These are phyloP conservation scores for Mycocentrospora acerina DNA, from an alignment of 2,329 filamentous ascomycete species.

Conservation along the genomic window DNA sequence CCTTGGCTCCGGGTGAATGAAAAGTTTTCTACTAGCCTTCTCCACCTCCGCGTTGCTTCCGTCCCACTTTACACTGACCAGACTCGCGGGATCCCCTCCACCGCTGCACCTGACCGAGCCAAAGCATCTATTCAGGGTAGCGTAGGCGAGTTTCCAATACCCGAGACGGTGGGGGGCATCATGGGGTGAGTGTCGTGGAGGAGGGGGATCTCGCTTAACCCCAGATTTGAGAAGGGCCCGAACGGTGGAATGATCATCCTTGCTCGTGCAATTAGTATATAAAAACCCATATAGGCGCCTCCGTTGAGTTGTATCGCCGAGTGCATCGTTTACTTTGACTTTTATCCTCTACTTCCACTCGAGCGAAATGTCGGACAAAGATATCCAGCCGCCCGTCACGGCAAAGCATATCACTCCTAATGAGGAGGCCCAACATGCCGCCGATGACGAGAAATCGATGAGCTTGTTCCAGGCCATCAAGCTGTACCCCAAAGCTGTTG, in stretches of 20 bases:
- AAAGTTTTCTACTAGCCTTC: too few relatives aligned
- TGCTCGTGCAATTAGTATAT: constrained; percentile 11
- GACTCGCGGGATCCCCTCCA: too few relatives aligned
- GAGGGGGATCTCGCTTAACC: constrained; percentile 19
- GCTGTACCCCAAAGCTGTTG: constrained; percentile 81
- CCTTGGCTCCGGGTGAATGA: too few relatives aligned
- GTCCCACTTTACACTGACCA: too few relatives aligned
- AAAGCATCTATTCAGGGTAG: constrained; percentile 10
- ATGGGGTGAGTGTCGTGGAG: constrained; percentile 10
- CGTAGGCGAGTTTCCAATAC: constrained; percentile 4
- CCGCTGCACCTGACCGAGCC: too few relatives aligned
- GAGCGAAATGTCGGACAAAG: constrained; percentile 23
- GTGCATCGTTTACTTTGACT: background rate
- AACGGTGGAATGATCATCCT: constrained; percentile 16
- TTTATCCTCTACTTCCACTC: background rate
- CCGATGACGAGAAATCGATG: constrained; percentile 50
- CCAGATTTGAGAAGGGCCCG: constrained; percentile 8
- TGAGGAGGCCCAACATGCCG: constrained; percentile 40
- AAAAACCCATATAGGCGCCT: too few relatives aligned
- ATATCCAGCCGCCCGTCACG: constrained; percentile 11
- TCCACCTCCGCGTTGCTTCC: too few relatives aligned
- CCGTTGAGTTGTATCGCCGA: too few relatives aligned
- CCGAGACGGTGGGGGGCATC: constrained; percentile 2
- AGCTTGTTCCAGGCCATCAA: constrained; percentile 70
- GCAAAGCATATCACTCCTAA: constrained; percentile 19